phyloP scores from a whole-genome alignment of 2,329 filamentous ascomycete species.

The Coccinonectria pachysandricola region DNA sequence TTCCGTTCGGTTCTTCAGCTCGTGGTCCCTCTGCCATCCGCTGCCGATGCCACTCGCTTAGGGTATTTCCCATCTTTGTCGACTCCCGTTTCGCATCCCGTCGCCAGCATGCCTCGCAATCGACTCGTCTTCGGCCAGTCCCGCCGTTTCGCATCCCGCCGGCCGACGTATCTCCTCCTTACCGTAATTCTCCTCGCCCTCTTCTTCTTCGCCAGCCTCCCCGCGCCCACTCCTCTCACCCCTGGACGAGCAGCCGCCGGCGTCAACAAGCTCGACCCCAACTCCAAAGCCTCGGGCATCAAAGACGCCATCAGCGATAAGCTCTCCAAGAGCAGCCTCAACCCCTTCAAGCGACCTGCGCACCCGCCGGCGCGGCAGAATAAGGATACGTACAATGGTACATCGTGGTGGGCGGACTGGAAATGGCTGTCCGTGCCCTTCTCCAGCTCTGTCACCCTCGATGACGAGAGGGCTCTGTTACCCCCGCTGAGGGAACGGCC shows the following conservation, averaged over 20 bases:
- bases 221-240: conserved; percentile 36
- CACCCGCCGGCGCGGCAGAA: conserved; percentile 65
- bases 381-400: conserved; percentile 68
- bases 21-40: conserved; percentile 1
- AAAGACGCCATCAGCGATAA: conserved; percentile 33
- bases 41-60: conserved; percentile 4
- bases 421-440: conserved; percentile 80
- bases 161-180: conserved; percentile 41
- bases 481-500: conserved; percentile 63
- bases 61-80: not conserved
- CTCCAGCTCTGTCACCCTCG: conserved; percentile 67
- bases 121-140: conserved; percentile 34
- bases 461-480: conserved; percentile 74
- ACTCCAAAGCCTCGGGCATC: conserved; percentile 19
- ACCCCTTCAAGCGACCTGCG: conserved; percentile 58
- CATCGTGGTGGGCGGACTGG: conserved; percentile 81
- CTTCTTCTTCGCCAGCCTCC: conserved; percentile 42
- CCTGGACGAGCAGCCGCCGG: conserved; percentile 33
- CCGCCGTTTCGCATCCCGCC: conserved; percentile 41
- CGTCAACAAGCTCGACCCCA: too few relatives aligned
- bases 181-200: conserved; percentile 43
- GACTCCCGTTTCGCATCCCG: conserved; percentile 2
- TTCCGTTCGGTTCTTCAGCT: too few relatives aligned
- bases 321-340: conserved; percentile 40
- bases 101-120: conserved; percentile 8